Evolutionary conservation across 1,284 basidiomycete genomes (phyloP).

Genomic region (Singerocomus inundabilis): DNA sequence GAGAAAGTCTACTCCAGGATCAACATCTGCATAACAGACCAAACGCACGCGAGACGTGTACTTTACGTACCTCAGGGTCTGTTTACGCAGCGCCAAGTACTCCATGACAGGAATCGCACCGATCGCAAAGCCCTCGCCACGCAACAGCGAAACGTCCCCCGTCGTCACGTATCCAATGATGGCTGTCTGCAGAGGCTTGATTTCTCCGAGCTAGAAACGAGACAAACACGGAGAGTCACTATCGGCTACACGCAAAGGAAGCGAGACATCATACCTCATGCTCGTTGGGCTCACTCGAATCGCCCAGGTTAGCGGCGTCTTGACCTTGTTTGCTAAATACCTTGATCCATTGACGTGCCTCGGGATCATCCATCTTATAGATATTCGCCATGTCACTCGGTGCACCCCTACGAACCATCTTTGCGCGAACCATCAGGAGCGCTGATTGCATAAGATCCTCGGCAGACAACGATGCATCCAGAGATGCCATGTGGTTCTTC

Average conservation of each 20-base stretch:
- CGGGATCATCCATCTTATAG: constrained; percentile 52
- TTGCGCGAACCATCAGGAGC: constrained; percentile 62
- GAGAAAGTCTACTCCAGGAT: constrained; percentile 18
- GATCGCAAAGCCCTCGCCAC: constrained; percentile 73
- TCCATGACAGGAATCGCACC: constrained; percentile 62
- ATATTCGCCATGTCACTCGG: constrained; percentile 74
- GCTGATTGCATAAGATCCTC: constrained; percentile 54
- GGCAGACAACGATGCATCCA: constrained; percentile 37
- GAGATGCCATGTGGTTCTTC: constrained; percentile 47
- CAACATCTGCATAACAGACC: not conserved
- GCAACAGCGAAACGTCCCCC: constrained; percentile 75
- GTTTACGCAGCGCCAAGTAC: constrained; percentile 52
- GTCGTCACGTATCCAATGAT: constrained; percentile 81
- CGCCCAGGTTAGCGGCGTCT: constrained; percentile 26
- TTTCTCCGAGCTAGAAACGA: constrained; percentile 44
- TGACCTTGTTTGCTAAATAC: constrained; percentile 23
- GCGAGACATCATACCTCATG: constrained; percentile 18
- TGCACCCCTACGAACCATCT: constrained; percentile 63
- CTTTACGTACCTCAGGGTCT: constrained; percentile 52
- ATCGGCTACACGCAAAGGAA: not conserved
- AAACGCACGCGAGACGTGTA: not conserved
- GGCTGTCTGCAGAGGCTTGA: constrained; percentile 37
- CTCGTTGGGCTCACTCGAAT: constrained; percentile 45
- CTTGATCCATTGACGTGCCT: constrained; percentile 27
- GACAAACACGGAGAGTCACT: not conserved